Percentiles rank a stretch among this genome's conserved stretches.
Evolutionary conservation across 352 stramenopile genomes (phyloP).

Genomic region (Globisporangium okanoganense): DNA sequence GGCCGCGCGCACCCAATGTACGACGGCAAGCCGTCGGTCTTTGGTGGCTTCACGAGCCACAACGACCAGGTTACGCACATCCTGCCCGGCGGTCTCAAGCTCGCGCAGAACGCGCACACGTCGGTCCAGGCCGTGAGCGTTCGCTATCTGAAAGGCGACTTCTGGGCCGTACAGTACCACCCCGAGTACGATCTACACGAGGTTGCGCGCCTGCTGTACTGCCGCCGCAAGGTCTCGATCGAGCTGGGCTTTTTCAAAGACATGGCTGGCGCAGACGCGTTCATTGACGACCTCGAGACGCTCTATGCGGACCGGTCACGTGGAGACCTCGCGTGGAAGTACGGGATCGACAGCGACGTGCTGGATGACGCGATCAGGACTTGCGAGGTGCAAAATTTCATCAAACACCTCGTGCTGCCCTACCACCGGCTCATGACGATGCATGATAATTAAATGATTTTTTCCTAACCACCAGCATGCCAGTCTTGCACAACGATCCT

Average conservation of each 20-base stretch:
- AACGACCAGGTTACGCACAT: conserved; percentile 76
- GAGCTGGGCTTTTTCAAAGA: conserved; percentile 61
- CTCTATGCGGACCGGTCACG: conserved; percentile 49
- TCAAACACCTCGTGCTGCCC: conserved; percentile 65
- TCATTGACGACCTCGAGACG: conserved; percentile 51
- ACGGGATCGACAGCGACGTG: conserved; percentile 64
- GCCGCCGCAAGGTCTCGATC: conserved; percentile 56
- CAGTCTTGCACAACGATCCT: too few relatives aligned
- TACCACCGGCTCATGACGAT: conserved; percentile 26
- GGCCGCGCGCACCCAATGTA: conserved; percentile 70
- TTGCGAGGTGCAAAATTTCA: conserved; percentile 71
- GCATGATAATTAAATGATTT: not conserved
- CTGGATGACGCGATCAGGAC: conserved; percentile 61
- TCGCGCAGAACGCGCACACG: conserved; percentile 57
- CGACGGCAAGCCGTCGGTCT: conserved; percentile 62
- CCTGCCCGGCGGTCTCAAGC: conserved; percentile 35
- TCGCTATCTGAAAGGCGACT: conserved; percentile 61
- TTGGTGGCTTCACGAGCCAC: conserved; percentile 73
- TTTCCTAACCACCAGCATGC: too few relatives aligned
- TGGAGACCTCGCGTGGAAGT: conserved; percentile 53
- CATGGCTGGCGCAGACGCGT: conserved; percentile 41
- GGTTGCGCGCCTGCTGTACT: conserved; percentile 65
- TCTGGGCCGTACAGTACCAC: conserved; percentile 78
- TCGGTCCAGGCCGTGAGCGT: conserved; percentile 55
- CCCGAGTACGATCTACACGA: conserved; percentile 79